Evolutionary conservation across 2,329 filamentous ascomycete genomes (phyloP), one percentile per base, ranked within the genome.

Genomic region (Xylaria sp.): DNA sequence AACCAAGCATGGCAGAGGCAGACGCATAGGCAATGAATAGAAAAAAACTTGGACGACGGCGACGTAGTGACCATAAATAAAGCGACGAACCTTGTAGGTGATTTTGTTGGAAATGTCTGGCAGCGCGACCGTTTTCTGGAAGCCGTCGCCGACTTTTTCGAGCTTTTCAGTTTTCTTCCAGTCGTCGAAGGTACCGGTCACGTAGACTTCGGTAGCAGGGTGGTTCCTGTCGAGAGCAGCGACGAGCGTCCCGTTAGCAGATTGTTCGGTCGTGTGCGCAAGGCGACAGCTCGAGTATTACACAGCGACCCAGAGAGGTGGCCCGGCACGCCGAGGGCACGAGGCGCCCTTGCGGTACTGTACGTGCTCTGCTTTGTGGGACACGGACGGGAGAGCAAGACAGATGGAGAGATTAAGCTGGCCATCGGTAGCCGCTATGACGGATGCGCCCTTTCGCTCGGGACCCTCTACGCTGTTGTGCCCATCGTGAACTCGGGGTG

Each of bases 181-280:
- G 80, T 92, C 85, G 79, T 98, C 94, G 75, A 98, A 98, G 66
- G 91, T 94, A 75, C 95, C 95, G 40, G 94, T 98, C 71, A 98
- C 95, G 78, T 90, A 94, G 76, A 98, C 94, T 75, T 96, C 90
- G 69, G 88, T 85, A 75, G 91, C 93, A 71, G 87, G 82, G 76
- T 95, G 89, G 74, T 90, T 87, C 94, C 94, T 97, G 79, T 69
- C 73, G 65, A 70, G 64, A 44, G 33, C 15, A 35, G 51, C 51
- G 35, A 54, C 23, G 51, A 52, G 56, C 54, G 43, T 25, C 31
- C 25, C 27, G 54, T 66, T 44, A 64, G 62, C 56, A 9, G 47
- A 17, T 17, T 33, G 25, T 37, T 52, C 61, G 31, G 57, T 58
- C 46, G 21, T 31, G 52, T 19, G 15, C 37, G 29, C 38, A 31